A percentile compares a stretch with the other conserved stretches of the same genome.
Evolutionary conservation across 2,329 filamentous ascomycete genomes (phyloP).

Genomic region (Juglanconis sp.): DNA sequence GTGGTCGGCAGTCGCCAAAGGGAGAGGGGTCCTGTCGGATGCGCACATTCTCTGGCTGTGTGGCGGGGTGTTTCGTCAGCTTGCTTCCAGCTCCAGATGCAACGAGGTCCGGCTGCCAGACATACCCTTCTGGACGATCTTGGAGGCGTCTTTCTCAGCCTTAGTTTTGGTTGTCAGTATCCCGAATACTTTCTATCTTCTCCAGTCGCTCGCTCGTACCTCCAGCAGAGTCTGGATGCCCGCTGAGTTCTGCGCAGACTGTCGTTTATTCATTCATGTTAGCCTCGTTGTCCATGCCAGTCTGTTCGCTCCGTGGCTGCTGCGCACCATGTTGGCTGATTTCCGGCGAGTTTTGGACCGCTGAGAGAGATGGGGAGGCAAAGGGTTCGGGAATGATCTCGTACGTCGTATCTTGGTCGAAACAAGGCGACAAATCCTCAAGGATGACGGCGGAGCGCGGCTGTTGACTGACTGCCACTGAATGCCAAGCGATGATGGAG

Average conservation of each 20-base stretch:
- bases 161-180: slow-evolving; percentile 35
- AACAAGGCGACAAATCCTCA: too few species aligned
- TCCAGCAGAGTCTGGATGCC: slow-evolving; percentile 99
- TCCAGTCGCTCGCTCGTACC: slow-evolving; percentile 55
- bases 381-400: neutral
- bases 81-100: slow-evolving; percentile 11
- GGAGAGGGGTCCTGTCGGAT: slow-evolving; percentile 4
- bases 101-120: slow-evolving; percentile 23
- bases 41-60: slow-evolving; percentile 82
- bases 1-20: neutral
- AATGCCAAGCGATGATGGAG: too few species aligned
- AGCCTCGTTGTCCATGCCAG: slow-evolving; percentile 8
- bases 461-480: too few species aligned
- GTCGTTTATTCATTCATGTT: slow-evolving; percentile 25
- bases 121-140: slow-evolving; percentile 94
- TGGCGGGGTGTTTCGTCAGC: slow-evolving; percentile 27
- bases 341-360: too few species aligned
- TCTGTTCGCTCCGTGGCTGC: neutral
- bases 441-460: too few species aligned
- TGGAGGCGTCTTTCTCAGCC: slow-evolving; percentile 97
- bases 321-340: slow-evolving; percentile 19
- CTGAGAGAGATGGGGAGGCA: neutral
- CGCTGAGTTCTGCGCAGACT: slow-evolving; percentile 98
- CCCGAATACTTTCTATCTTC: neutral
- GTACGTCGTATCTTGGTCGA: too few species aligned